phyloP scores from a whole-genome alignment of 306 rosid genomes.

The Vicia villosa region DNA sequence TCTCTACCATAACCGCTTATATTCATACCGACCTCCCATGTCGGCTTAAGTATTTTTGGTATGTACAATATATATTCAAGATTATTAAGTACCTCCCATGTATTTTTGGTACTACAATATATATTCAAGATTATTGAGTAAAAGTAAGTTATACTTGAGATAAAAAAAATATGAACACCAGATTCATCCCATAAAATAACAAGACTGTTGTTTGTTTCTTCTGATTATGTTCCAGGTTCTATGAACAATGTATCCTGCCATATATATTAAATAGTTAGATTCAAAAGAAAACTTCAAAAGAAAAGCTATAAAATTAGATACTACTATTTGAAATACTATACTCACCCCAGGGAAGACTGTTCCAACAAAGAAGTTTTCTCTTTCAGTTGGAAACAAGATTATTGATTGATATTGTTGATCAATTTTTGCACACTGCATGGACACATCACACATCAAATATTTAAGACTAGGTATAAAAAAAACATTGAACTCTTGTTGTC shows the following conservation, averaged over 20 bases:
- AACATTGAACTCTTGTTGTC: too few species aligned
- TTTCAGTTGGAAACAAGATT: slow-evolving; percentile 17
- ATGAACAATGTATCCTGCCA: slow-evolving; percentile 21
- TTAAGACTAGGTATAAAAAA: too few species aligned
- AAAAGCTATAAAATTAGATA: neutral
- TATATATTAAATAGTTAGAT: slow-evolving; percentile 12
- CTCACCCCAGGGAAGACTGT: slow-evolving; percentile 33
- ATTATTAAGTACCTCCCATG: too few species aligned
- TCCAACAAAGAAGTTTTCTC: slow-evolving; percentile 18
- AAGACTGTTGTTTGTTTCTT: neutral
- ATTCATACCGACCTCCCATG: too few species aligned
- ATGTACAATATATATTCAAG: too few species aligned
- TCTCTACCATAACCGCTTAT: too few species aligned
- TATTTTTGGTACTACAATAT: too few species aligned
- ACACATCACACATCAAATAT: neutral
- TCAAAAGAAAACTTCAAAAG: neutral
- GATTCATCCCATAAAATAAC: neutral
- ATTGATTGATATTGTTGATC: slow-evolving; percentile 1
- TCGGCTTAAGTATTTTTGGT: too few species aligned
- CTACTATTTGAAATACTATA: neutral
- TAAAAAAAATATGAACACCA: too few species aligned
- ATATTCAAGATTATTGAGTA: too few species aligned
- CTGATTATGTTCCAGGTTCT: slow-evolving; percentile 17
- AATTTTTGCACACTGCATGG: slow-evolving; percentile 34
- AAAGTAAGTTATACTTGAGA: too few species aligned